Evolutionary conservation across 176 grass and related monocot species (phyloP).

Genomic region (Saccharum spontaneum): DNA sequence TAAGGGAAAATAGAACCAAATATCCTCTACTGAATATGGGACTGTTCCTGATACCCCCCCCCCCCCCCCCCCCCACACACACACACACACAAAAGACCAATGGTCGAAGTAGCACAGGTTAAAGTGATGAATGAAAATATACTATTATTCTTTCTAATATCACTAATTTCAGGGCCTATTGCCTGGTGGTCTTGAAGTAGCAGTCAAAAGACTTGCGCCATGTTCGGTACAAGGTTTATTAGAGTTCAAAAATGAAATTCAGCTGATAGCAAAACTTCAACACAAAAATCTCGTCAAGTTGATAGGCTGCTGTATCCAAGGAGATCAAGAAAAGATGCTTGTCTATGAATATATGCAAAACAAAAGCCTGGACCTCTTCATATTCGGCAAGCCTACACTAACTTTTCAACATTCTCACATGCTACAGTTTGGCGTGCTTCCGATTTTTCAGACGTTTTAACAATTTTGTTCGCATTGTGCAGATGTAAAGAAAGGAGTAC

Average conservation of each 20-base stretch:
- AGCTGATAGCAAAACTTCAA: constrained; percentile 56
- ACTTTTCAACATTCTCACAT: neutral
- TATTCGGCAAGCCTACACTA: constrained; percentile 45
- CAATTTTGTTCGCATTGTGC: neutral
- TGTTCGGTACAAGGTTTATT: constrained; percentile 60
- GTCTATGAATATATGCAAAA: constrained; percentile 80
- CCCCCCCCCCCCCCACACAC: too few relatives aligned
- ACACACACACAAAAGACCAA: too few relatives aligned
- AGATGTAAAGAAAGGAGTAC: constrained; percentile 28
- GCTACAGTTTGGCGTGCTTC: neutral
- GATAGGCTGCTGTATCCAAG: constrained; percentile 49
- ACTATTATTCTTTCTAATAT: neutral
- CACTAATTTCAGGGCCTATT: constrained; percentile 45
- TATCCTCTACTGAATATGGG: too few relatives aligned
- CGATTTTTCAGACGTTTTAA: neutral
- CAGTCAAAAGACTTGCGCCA: constrained; percentile 60
- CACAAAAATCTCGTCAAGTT: constrained; percentile 59
- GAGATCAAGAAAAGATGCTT: constrained; percentile 57
- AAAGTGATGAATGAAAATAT: neutral
- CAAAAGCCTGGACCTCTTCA: constrained; percentile 70
- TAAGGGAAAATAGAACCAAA: neutral
- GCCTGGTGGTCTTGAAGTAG: constrained; percentile 49
- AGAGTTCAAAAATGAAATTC: constrained; percentile 61
- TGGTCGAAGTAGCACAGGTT: too few relatives aligned
- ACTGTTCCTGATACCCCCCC: too few relatives aligned